These are phyloP conservation scores for Psilocybe subaeruginosa DNA, from an alignment of 768 basidiomycete genomes.

Conservation along the genomic window DNA sequence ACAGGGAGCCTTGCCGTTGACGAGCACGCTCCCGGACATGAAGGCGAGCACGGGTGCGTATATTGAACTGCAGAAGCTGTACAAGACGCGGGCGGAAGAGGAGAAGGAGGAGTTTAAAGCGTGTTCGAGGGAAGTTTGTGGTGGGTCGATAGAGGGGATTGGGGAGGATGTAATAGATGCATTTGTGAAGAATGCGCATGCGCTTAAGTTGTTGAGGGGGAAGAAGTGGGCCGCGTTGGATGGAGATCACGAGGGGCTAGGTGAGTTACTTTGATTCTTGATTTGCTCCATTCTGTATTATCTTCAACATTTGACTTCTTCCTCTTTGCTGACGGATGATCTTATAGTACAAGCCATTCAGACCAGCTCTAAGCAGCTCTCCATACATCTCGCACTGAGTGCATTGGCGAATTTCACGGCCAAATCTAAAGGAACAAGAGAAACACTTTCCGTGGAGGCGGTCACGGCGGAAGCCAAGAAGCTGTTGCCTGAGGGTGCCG, in stretches of 20 bases:
- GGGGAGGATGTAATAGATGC: slow-evolving; percentile 54
- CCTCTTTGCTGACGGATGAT: not conserved
- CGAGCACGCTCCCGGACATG: slow-evolving; percentile 92
- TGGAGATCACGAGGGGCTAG: slow-evolving; percentile 46
- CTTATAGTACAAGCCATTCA: slow-evolving; percentile 42
- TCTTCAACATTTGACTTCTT: not conserved
- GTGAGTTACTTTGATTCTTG: slow-evolving; percentile 34
- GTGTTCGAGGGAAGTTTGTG: slow-evolving; percentile 35
- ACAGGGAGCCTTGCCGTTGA: slow-evolving; percentile 76
- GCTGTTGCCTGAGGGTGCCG: slow-evolving; percentile 50
- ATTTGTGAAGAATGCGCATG: slow-evolving; percentile 84
- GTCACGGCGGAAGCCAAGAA: slow-evolving; percentile 54
- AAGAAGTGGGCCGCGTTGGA: slow-evolving; percentile 63
- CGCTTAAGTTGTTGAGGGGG: slow-evolving; percentile 66
- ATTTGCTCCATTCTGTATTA: no score
- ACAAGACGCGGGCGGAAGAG: slow-evolving; percentile 73
- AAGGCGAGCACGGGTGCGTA: slow-evolving; percentile 87
- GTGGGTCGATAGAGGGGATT: slow-evolving; percentile 41
- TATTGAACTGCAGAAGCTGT: slow-evolving; percentile 83
- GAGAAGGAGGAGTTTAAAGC: slow-evolving; percentile 63
- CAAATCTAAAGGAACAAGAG: slow-evolving; percentile 27
- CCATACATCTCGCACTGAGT: slow-evolving; percentile 76
- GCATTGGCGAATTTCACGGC: slow-evolving; percentile 47
- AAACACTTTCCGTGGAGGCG: slow-evolving; percentile 47
- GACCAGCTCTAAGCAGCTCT: slow-evolving; percentile 53